Percentiles rank a stretch among this genome's conserved stretches.
Conservation (phyloP, 768 basidiomycete species). For the Pleurotus tuoliensis region DNA sequence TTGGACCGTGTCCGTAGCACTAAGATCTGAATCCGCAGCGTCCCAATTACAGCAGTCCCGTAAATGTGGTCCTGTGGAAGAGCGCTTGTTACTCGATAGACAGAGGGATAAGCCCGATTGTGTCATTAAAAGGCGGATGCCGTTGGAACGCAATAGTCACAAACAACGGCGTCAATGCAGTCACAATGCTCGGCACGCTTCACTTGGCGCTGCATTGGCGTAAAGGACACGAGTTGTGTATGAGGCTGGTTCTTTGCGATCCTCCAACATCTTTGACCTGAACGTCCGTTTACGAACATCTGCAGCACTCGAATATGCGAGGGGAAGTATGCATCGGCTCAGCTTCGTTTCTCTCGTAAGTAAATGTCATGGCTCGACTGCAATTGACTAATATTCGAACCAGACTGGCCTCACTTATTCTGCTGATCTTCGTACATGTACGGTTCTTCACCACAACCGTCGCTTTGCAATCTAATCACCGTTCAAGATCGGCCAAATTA, state of each 20-base stretch:
- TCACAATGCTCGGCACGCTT: not conserved
- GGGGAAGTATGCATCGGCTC: slow-evolving; percentile 75
- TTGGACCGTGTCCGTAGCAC: slow-evolving; percentile 12
- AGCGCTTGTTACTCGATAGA: not conserved
- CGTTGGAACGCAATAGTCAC: not conserved
- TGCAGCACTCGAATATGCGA: slow-evolving; percentile 40
- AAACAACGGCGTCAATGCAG: not conserved
- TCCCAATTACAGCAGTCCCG: not conserved
- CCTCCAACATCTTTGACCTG: slow-evolving; percentile 8
- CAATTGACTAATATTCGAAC: slow-evolving; percentile 16
- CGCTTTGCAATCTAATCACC: slow-evolving; percentile 15
- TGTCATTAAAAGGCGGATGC: not conserved
- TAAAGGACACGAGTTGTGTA: slow-evolving; percentile 5
- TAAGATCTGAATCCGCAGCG: slow-evolving; percentile 5
- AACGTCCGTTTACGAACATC: slow-evolving; percentile 20
- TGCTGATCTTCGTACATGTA: slow-evolving; percentile 83
- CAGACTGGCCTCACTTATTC: slow-evolving; percentile 47
- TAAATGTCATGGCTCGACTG: slow-evolving; percentile 17
- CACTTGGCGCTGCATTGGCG: not conserved
- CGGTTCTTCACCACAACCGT: slow-evolving; percentile 22
- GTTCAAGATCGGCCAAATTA: slow-evolving; percentile 76
- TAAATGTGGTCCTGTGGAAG: not conserved
- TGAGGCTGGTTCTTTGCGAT: slow-evolving; percentile 6
- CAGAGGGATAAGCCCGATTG: not conserved
- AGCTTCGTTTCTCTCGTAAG: slow-evolving; percentile 71